Percentiles rank a stretch among this genome's conserved stretches.
These are phyloP conservation scores for Amyloporia xantha DNA, from an alignment of 768 basidiomycete species.

Conservation along the genomic window DNA sequence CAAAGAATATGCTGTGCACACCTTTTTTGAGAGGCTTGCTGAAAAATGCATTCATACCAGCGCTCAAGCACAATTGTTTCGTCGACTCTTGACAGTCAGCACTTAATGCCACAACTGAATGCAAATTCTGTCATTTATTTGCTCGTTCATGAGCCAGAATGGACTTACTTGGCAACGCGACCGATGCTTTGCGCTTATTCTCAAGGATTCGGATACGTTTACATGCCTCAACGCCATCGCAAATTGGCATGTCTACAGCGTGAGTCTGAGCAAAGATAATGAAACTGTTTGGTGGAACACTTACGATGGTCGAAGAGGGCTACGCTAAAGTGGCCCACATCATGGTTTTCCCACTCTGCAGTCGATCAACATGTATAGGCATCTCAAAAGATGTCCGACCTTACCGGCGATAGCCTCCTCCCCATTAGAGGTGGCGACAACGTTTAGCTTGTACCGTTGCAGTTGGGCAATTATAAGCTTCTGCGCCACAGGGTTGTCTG, in stretches of 20 bases:
- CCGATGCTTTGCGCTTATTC: slow-evolving; percentile 42
- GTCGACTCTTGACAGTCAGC: slow-evolving; percentile 76
- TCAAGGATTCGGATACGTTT: slow-evolving; percentile 58
- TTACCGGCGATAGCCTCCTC: slow-evolving; percentile 57
- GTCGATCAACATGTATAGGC: background rate
- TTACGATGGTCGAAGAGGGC: slow-evolving; percentile 73
- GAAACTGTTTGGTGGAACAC: slow-evolving; percentile 14
- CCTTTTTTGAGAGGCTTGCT: slow-evolving; percentile 66
- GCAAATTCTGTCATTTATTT: background rate
- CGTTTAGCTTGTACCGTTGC: slow-evolving; percentile 52
- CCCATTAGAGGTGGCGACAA: slow-evolving; percentile 58
- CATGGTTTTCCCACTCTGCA: slow-evolving; percentile 61
- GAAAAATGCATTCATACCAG: slow-evolving; percentile 73
- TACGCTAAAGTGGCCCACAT: slow-evolving; percentile 61
- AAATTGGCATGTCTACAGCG: slow-evolving; percentile 64
- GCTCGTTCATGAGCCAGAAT: background rate
- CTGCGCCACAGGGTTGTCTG: slow-evolving; percentile 69
- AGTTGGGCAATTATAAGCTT: slow-evolving; percentile 63
- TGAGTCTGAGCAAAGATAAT: background rate
- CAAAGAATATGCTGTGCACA: slow-evolving; percentile 19
- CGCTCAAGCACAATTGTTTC: slow-evolving; percentile 67
- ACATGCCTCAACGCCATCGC: slow-evolving; percentile 70
- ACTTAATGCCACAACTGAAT: slow-evolving; percentile 60
- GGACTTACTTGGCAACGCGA: slow-evolving; percentile 49
- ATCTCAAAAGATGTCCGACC: slow-evolving; percentile 3